Evolutionary conservation across 2,329 filamentous ascomycete genomes (phyloP).

Genomic region (Penicillium janthinellum): DNA sequence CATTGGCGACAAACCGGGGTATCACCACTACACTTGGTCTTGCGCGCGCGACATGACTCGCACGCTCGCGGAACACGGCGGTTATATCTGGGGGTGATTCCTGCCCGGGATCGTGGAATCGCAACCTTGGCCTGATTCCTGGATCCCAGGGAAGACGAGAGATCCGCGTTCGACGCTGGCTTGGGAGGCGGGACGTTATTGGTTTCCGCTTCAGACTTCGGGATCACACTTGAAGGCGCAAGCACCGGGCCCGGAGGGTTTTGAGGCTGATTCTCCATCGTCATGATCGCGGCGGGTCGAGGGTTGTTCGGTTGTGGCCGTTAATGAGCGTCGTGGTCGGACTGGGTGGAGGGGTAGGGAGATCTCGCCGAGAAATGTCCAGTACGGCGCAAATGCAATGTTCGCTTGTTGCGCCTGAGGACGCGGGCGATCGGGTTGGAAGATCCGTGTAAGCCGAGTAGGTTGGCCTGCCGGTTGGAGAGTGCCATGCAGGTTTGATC

Average conservation of each 20-base stretch:
- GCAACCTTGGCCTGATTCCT: conserved; percentile 25
- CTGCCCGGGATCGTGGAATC: conserved; percentile 33
- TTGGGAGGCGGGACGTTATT: background rate
- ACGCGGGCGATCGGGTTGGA: background rate
- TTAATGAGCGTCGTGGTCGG: background rate
- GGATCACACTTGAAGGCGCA: background rate
- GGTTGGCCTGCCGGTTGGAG: background rate
- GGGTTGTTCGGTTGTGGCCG: background rate
- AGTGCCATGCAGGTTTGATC: conserved; percentile 1
- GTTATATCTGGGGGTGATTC: conserved; percentile 22
- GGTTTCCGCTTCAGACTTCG: background rate
- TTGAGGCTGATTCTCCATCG: conserved; percentile 15
- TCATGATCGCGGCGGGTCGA: conserved; percentile 15
- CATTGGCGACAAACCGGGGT: conserved; percentile 41
- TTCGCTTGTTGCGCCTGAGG: background rate
- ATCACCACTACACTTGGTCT: conserved; percentile 45
- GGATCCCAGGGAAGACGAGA: conserved; percentile 1
- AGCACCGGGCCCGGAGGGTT: conserved; percentile 1
- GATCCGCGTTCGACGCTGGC: conserved; percentile 13
- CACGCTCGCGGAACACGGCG: conserved; percentile 35
- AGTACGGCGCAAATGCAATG: conserved; percentile 2
- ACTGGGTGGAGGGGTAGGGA: background rate
- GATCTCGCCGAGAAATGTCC: conserved; percentile 1
- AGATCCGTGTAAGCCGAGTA: background rate
- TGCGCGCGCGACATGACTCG: conserved; percentile 41